Percentiles rank a stretch among this genome's conserved stretches.
Conservation (phyloP, 2,329 filamentous ascomycete genomes). For the Annulohypoxylon truncatum region DNA sequence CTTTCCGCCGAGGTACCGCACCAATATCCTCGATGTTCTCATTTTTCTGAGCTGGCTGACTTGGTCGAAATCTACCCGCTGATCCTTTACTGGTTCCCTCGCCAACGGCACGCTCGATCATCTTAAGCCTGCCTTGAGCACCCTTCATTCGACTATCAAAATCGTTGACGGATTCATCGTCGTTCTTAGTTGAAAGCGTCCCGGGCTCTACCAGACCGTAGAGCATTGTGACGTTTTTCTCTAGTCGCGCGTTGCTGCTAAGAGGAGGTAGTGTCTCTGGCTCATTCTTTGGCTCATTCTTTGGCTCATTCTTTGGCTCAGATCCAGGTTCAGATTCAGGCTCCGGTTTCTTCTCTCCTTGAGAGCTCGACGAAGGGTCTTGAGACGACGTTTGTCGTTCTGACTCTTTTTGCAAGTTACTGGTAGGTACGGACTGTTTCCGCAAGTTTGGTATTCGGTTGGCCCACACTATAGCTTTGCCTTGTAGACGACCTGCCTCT, state of each 20-base stretch:
- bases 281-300: too few species aligned
- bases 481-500: constrained; percentile 81
- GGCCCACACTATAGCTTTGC: constrained; percentile 85
- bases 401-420: constrained; percentile 3
- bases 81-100: constrained; percentile 48
- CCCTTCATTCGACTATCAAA: constrained; percentile 88
- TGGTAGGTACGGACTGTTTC: constrained; percentile 2
- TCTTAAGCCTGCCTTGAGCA: constrained; percentile 83
- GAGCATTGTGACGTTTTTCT: constrained; percentile 80
- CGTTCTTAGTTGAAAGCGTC: constrained; percentile 82
- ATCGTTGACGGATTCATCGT: constrained; percentile 88
- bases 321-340: background rate
- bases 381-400: background rate
- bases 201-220: constrained; percentile 82
- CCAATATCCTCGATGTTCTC: constrained; percentile 47
- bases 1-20: constrained; percentile 30
- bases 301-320: too few species aligned
- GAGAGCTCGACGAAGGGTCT: constrained; percentile 11
- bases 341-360: constrained; percentile 3
- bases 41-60: constrained; percentile 36
- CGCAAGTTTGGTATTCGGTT: constrained; percentile 67
- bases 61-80: background rate
- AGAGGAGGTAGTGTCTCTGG: constrained; percentile 57
- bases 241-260: constrained; percentile 71
- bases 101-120: constrained; percentile 78